Evolutionary conservation across 768 basidiomycete species (phyloP).

Genomic region (Butyriboletus loyo): DNA sequence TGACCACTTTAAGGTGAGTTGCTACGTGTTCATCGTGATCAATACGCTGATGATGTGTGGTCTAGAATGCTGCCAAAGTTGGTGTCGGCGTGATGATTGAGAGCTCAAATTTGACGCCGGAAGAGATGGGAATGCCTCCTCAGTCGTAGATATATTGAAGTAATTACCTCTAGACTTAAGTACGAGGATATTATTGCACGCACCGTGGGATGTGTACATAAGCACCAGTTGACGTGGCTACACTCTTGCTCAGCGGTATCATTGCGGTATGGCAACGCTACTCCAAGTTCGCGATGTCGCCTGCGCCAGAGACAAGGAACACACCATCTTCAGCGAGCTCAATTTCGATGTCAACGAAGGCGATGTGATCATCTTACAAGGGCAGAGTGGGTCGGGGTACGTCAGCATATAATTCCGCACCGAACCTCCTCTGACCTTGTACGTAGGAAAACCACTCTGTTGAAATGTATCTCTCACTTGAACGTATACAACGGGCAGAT

Average conservation of each 20-base stretch:
- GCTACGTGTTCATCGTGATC: not conserved
- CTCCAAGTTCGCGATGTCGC: slow-evolving; percentile 54
- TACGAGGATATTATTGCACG: slow-evolving; percentile 20
- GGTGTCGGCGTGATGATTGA: slow-evolving; percentile 99
- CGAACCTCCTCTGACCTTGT: slow-evolving; percentile 3
- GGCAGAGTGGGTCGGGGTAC: slow-evolving; percentile 75
- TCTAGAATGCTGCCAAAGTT: slow-evolving; percentile 87
- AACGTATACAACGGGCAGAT: slow-evolving; percentile 67
- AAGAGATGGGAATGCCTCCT: slow-evolving; percentile 73
- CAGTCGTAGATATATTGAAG: slow-evolving; percentile 41
- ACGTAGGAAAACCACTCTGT: slow-evolving; percentile 62
- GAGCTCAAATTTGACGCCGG: slow-evolving; percentile 73
- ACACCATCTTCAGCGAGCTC: slow-evolving; percentile 57
- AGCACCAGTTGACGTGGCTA: no score
- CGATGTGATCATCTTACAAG: slow-evolving; percentile 76
- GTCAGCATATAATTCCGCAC: slow-evolving; percentile 4
- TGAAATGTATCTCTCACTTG: slow-evolving; percentile 84
- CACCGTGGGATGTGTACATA: slow-evolving; percentile 27
- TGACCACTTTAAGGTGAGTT: slow-evolving; percentile 91
- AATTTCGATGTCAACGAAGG: slow-evolving; percentile 64
- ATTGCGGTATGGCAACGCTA: slow-evolving; percentile 33
- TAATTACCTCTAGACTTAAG: slow-evolving; percentile 29
- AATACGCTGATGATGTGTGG: not conserved
- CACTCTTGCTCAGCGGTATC: no score
- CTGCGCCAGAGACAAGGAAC: slow-evolving; percentile 45